Conservation (phyloP, 169 alveolate genomes). For the Cryptosporidium baileyi region DNA sequence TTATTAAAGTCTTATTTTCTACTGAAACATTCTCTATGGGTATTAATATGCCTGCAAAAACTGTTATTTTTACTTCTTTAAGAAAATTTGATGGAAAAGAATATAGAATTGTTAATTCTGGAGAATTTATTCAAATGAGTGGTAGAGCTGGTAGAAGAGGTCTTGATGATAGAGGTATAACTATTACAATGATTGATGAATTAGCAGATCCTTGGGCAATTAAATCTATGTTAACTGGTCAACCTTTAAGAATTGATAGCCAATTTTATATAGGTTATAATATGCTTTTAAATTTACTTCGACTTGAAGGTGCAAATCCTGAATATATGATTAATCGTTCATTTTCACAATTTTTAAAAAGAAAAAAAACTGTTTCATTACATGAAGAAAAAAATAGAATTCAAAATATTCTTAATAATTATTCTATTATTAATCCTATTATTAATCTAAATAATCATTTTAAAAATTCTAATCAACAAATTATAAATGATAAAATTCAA, state of each 20-base stretch:
- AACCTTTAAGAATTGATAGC: conserved; percentile 86
- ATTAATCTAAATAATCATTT: not conserved
- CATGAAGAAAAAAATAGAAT: conserved; percentile 79
- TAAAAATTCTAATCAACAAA: not conserved
- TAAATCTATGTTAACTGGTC: conserved; percentile 59
- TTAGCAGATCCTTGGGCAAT: conserved; percentile 83
- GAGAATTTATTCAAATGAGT: conserved; percentile 95
- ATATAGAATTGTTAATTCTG: conserved; percentile 91
- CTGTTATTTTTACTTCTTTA: conserved; percentile 95
- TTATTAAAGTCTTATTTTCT: conserved; percentile 92
- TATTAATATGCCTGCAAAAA: conserved; percentile 98
- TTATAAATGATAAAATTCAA: not conserved
- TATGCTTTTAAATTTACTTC: conserved; percentile 95
- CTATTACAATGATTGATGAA: conserved; percentile 93
- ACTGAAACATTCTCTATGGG: conserved; percentile 99
- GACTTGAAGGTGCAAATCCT: conserved; percentile 91
- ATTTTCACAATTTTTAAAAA: conserved; percentile 94
- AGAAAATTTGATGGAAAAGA: conserved; percentile 94
- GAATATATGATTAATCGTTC: conserved; percentile 94
- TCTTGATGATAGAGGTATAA: conserved; percentile 95
- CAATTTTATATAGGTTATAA: conserved; percentile 94
- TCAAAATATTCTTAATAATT: conserved; percentile 60
- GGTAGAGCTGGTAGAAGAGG: conserved; percentile 99
- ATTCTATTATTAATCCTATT: not conserved
- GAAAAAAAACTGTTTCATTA: conserved; percentile 84